Base-by-base conservation (phyloP, 805 yeast species). In the Cyberlindnera veronae region DNA sequence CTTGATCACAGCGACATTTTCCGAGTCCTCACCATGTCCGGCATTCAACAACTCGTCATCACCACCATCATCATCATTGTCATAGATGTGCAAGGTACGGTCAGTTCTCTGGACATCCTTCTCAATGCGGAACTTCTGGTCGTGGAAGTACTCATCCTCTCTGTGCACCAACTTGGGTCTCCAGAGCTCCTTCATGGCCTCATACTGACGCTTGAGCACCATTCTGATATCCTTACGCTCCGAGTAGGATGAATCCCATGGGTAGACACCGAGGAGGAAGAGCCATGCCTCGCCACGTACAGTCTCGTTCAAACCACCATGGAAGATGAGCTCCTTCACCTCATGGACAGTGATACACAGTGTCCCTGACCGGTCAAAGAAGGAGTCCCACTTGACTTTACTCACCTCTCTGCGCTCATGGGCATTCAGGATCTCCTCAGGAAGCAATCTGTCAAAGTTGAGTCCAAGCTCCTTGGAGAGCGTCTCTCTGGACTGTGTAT, bases 61-160 rank as follows among this genome's bases (percentile, higher is more conserved):
- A 24, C 28, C 28, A 15, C 58, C 58, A 6, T 57, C 66, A 60
- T 23, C 68, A 53, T 23, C 63, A 39, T 43, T 69, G 56, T 40
- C 65, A 62, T 80, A 93, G 3, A 90, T 62, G 2, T 77, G 75
- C 33, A 90, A 60, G 34, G 82, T 74, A 18, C 98, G 73, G 63
- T 91, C 99, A 8, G 96, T 91, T 50, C 99, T 72, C 50, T 82
- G 86, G 16, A 93, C 84, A 63, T 93, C 99, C 61, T 93, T 93
- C 52, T 90, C 95, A 49, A 93, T 91, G 44, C 98, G 74, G 43
- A 78, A 77, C 46, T 83, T 79, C 61, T 93, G 98, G 62, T 93
- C 98, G 49, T 76, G 75, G 91, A 95, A 91, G 57, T 79, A 87
- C 26, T 76, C 83, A 54, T 76, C 80, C 14, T 61, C 51, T 44